These are phyloP conservation scores for Phaeophleospora eucalypticola DNA, from an alignment of 2,329 filamentous ascomycete species.

Conservation along the genomic window DNA sequence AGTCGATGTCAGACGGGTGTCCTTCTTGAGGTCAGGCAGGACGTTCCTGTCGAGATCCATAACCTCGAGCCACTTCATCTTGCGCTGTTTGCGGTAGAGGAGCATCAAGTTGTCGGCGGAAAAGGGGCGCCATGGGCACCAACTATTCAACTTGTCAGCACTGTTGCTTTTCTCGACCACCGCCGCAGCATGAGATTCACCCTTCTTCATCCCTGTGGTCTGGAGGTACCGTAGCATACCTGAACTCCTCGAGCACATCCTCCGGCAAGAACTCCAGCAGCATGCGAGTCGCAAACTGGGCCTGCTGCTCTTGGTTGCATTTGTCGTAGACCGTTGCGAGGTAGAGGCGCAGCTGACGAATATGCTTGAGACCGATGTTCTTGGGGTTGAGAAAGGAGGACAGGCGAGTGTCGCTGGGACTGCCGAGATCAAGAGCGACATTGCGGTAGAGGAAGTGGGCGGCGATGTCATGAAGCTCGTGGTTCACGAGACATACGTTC, in stretches of 20 bases:
- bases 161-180: slow-evolving; percentile 4
- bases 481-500: slow-evolving; percentile 45
- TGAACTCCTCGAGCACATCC: slow-evolving; percentile 47
- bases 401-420: slow-evolving; percentile 41
- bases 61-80: slow-evolving; percentile 47
- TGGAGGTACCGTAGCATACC: slow-evolving; percentile 20
- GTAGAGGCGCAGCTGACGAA: slow-evolving; percentile 45
- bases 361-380: slow-evolving; percentile 46
- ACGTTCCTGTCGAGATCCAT: slow-evolving; percentile 44
- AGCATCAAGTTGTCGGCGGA: slow-evolving; percentile 46
- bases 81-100: slow-evolving; percentile 47
- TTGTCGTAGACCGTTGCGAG: slow-evolving; percentile 43
- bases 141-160: slow-evolving; percentile 31
- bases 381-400: slow-evolving; percentile 44
- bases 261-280: slow-evolving; percentile 48
- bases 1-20: slow-evolving; percentile 35
- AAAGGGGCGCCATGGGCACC: slow-evolving; percentile 49
- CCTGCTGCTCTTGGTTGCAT: slow-evolving; percentile 42
- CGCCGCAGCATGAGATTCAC: not conserved
- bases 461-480: slow-evolving; percentile 45
- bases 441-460: slow-evolving; percentile 45
- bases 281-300: slow-evolving; percentile 47
- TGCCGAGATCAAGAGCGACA: slow-evolving; percentile 46
- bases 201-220: slow-evolving; percentile 7
- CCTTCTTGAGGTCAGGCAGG: slow-evolving; percentile 40